Conservation (phyloP, 768 basidiomycete species). For the Nidula microcarpa region DNA sequence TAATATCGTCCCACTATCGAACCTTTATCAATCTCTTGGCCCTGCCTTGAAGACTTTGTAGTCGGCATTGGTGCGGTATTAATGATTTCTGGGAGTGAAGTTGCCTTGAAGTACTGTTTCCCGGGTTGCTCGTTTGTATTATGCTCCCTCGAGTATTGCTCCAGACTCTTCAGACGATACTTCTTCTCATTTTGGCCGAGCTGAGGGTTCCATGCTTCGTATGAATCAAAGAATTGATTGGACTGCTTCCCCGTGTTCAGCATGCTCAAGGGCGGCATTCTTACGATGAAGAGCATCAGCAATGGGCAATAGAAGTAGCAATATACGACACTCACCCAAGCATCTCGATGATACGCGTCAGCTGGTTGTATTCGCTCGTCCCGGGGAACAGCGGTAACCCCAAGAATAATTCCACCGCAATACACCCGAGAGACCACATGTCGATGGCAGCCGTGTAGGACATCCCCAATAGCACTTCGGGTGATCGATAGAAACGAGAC, state of each 20-base stretch:
- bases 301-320: neutral
- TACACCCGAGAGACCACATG: constrained; percentile 99
- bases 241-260: constrained; percentile 96
- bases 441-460: constrained; percentile 95
- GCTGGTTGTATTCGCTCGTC: constrained; percentile 98
- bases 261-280: constrained; percentile 89
- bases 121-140: constrained; percentile 95
- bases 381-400: constrained; percentile 97
- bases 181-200: constrained; percentile 75
- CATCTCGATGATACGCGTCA: constrained; percentile 97
- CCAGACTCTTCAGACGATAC: constrained; percentile 84
- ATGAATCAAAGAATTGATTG: constrained; percentile 86
- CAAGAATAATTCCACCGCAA: constrained; percentile 96
- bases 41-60: constrained; percentile 72
- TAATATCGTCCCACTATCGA: constrained; percentile 14
- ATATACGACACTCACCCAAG: constrained; percentile 75
- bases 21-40: constrained; percentile 91
- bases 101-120: constrained; percentile 98
- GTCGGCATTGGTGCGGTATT: constrained; percentile 92
- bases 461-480: constrained; percentile 93
- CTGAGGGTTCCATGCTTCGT: constrained; percentile 59
- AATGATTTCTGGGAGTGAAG: constrained; percentile 90
- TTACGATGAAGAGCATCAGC: constrained; percentile 24
- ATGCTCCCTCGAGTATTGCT: constrained; percentile 95
- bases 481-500: constrained; percentile 96